Evolutionary conservation across 139 green algal species (phyloP).

Genomic region (Pseudopediastrum boryanum): DNA sequence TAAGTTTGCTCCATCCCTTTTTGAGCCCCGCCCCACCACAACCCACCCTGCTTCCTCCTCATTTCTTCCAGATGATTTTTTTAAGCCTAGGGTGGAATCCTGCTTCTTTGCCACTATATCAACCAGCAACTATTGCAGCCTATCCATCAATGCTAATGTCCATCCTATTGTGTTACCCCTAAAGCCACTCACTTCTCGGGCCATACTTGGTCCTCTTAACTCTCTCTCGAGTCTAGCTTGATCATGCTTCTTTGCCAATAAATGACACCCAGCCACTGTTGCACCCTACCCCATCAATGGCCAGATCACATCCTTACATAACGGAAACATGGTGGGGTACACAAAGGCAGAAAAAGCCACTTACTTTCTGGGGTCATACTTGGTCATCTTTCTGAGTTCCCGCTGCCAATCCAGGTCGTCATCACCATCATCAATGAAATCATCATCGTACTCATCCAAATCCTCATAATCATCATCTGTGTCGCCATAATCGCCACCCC

Average conservation of each 20-base stretch:
- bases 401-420: constrained; percentile 1
- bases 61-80: too few relatives aligned
- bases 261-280: not conserved
- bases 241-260: not conserved
- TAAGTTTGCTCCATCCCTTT: too few relatives aligned
- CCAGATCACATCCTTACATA: not conserved
- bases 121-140: too few relatives aligned
- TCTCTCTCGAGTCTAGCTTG: not conserved
- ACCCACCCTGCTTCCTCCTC: too few relatives aligned
- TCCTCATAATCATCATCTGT: constrained; percentile 13
- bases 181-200: too few relatives aligned
- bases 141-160: too few relatives aligned
- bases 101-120: too few relatives aligned
- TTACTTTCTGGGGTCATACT: too few relatives aligned
- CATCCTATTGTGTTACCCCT: too few relatives aligned
- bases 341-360: not conserved
- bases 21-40: too few relatives aligned
- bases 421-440: constrained; percentile 30
- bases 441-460: constrained; percentile 12
- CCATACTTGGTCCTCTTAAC: too few relatives aligned
- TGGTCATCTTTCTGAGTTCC: constrained; percentile 4
- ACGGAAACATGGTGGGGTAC: not conserved
- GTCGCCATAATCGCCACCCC: not conserved
- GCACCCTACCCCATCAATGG: not conserved
- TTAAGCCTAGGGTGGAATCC: too few relatives aligned